Base-by-base conservation (phyloP, 1,139 yeast genomes). In the Nakaseomyces sp. region DNA sequence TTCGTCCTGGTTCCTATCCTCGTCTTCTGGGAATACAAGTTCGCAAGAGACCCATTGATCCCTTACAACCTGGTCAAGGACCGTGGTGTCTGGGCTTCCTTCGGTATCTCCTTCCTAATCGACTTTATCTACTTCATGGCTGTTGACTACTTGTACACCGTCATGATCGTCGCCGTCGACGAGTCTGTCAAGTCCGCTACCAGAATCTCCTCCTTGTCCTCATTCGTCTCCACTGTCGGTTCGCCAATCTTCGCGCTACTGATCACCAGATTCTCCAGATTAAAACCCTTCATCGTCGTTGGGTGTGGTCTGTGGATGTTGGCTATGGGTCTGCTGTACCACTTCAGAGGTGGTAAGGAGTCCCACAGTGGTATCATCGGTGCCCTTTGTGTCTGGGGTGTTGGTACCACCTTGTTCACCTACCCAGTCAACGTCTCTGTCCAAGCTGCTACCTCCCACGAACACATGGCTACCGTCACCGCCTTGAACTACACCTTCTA, bases 401-500 rank as follows among this genome's bases (percentile, higher is more conserved):
- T 81, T 47, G 87, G 84, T 51, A 84, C 84, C 43, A 86, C 86
- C 29, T 73, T 80, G 60, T 77, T 79, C 67, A 77, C 83, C 18
- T 78, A 77, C 57, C 71, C 81, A 15, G 72, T 80, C 8, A 85
- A 79, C 57, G 79, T 78, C 8, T 74, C 82, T 20, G 74, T 79
- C 51, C 77, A 77, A 52, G 67, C 85, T 0, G 70, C 74, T 50
- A 75, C 81, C 26, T 47, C 52, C 16, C 81, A 76, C 60, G 76
- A 76, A 54, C 68, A 74, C 58, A 72, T 77, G 74, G 79, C 80
- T 19, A 67, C 74, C 42, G 70, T 76, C 19, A 68, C 77, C 40
- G 71, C 82, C 0, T 60, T 77, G 39, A 75, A 74, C 58, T 66
- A 75, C 54, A 70, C 81, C 6, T 61, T 71, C 35, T 76, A 74